Base-by-base conservation (phyloP, 73 alveolate genomes). In the Paramecium biaurelia region DNA sequence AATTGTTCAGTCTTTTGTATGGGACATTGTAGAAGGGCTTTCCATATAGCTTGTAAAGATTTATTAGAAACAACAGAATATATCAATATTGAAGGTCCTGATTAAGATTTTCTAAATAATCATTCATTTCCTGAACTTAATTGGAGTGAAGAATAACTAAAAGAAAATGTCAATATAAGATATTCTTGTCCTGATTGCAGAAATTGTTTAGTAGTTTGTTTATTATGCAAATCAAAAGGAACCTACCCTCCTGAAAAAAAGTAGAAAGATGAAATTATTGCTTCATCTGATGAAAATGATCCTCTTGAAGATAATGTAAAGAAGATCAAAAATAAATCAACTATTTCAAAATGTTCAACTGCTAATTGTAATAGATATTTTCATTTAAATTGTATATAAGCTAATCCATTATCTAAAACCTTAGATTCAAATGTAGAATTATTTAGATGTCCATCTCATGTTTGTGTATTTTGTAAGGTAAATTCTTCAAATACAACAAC, bases 21-120 rank as follows among this genome's bases (percentile, higher is more conserved):
- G 86, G 97, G 98, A 35, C 97, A 96, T 58, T 96, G 99, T 67
- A 92, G 94, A 74, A 95, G 97, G 84, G 92, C 89, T 49, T 96
- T 85, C 93, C 99, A 96, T 70, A 93, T 67, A 8, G 87, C 76
- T 3, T 96, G 99, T 85, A 96, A 92, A 85, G 96, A 95, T 70
- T 23, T 67, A 57, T 70, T 94, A 37, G 93, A 92, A 92, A 93
- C 92, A 43, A 59, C 58, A 34, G 95, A 86, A 45, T 82, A 45
- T 26, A 86, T 37, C 18, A 92, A 42, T 56, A 85, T 86, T 30
- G 92, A 84, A 57, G 85, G 86, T 72, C 92, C 87, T 35, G 94
- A 93, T 68, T 72, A 45, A 43, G 67, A 57, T 4, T 88, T 92
- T 63, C 76, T 93, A 41, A 49, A 70, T 58, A 82, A 59, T 72